A percentile compares a stretch with the other conserved stretches of the same genome.
These are phyloP conservation scores for Lophiostoma macrostomum DNA, from an alignment of 495 filamentous ascomycete species.

Conservation along the genomic window DNA sequence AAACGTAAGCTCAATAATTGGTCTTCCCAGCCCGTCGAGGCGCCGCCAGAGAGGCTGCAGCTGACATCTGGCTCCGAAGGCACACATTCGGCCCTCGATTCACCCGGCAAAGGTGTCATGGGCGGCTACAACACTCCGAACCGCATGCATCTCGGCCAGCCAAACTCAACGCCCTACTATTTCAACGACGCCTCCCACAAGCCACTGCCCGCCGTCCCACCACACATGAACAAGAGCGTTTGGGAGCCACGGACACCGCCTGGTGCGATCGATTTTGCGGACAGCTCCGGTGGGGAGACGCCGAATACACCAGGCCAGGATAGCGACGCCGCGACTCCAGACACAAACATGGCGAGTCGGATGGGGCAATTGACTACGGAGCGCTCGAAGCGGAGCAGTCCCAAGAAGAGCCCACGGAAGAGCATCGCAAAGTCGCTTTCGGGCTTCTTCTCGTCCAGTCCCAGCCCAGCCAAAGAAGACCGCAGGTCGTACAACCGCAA, in stretches of 20 bases:
- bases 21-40: background rate
- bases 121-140: slow-evolving; percentile 31
- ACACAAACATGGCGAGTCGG: slow-evolving; percentile 46
- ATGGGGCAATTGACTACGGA: slow-evolving; percentile 35
- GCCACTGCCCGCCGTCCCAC: slow-evolving; percentile 50
- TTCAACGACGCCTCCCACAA: slow-evolving; percentile 41
- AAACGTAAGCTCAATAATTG: slow-evolving; percentile 33
- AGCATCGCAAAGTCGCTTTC: slow-evolving; percentile 2
- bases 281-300: slow-evolving; percentile 69
- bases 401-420: slow-evolving; percentile 17
- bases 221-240: slow-evolving; percentile 64
- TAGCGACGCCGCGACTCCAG: slow-evolving; percentile 64
- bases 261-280: slow-evolving; percentile 60
- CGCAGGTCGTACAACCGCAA: slow-evolving; percentile 25
- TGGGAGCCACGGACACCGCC: slow-evolving; percentile 61
- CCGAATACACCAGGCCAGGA: slow-evolving; percentile 70
- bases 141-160: slow-evolving; percentile 47
- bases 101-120: slow-evolving; percentile 54
- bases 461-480: slow-evolving; percentile 12
- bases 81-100: slow-evolving; percentile 50
- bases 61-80: slow-evolving; percentile 40
- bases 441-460: slow-evolving; percentile 7
- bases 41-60: background rate
- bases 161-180: slow-evolving; percentile 47
- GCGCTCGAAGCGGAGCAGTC: slow-evolving; percentile 10